Evolutionary conservation across 169 alveolate genomes (phyloP), one percentile per base, ranked within the genome.

Genomic region (Amoebophrya sp.): DNA sequence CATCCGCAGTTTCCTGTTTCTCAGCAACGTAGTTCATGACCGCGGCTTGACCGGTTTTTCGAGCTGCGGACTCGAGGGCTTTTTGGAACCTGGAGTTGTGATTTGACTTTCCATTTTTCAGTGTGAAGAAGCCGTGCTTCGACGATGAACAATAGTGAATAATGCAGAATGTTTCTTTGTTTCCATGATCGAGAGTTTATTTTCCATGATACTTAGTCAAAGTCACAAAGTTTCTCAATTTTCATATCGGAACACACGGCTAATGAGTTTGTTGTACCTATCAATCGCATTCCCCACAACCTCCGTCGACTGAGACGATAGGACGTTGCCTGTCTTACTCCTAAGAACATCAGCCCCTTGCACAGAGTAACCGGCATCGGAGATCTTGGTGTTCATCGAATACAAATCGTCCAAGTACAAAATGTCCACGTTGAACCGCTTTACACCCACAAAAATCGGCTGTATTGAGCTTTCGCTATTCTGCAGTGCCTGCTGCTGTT

Each of bases 381-480:
- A 6, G 65, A 6, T 47, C n/a, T 47, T 47, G 65, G 65, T 47
- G 65, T 47, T 47, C 29, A 29, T 0, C 77, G 33, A 29, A 0
- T 76, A 90, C 41, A 90, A 41, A 38, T 92, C 94, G 91, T 92
- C 94, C 0, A 92, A 76, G 90, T 54, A 93, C 26, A 93, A 40
- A 14, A 1, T 77, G 40, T 93, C 93, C 36, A 93, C 95, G 26
- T 93, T 92, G 91, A 91, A 93, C 14, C 95, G 93, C 6, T 78
- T 65, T 12, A 92, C 95, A 18, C 95, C 95, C 14, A 93, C 95
- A 39, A 53, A 93, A 34, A 93, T 93, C 33, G 90, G 89, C 40
- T 90, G 78, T 24, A 91, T 78, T 36, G 92, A 40, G 26, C 65
- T 47, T 34, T 53, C 41, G 12, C 34, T 29, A n/a, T 29, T 29